Base-by-base conservation (phyloP, 768 basidiomycete species). In the Psilocybe tampanensis region DNA sequence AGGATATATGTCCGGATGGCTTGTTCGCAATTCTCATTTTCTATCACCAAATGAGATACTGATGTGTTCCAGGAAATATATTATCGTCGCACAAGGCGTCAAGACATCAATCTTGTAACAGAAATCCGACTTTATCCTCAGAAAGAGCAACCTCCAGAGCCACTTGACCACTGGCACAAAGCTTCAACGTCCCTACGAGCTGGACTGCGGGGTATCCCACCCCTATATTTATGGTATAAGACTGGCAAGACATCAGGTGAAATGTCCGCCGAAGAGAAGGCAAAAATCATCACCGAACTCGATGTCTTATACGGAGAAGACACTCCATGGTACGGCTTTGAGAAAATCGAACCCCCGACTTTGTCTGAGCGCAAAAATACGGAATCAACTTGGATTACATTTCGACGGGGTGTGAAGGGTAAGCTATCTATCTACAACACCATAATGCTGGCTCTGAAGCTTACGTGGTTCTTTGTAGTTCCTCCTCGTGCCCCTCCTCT, bases 271-370 rank as follows among this genome's bases (percentile, higher is more conserved):
- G 79, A 80, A 39, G 83, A 89, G 62, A 78, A 80, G 58, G 67
- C 77, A 32, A 76, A 87, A 42, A 73, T 94, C 22, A 84, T 98
- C 64, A 98, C 95, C 0, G 95, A 98, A 70, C 60, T 98, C n/a
- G 95, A 98, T 66, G 80, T 98, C 2, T 72, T 93, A 0, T 97
- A 86, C 66, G 96, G 96, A 4, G 88, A 94, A 54, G 89, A 88
- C 52, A 77, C 81, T 8, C 85, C 93, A 0, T 93, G 92, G 86
- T 94, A 86, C 62, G 94, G 94, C 0, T 98, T 95, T 66, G 84
- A 93, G 61, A 86, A 82, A 63, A 65, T 93, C 2, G 74, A 85
- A 23, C 84, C 84, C 0, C 72, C 88, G 0, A 82, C 88, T n/a
- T 80, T 83, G 29, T 63, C 71, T 3, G 74, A 76, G 47, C 63